phyloP scores from a whole-genome alignment of 2,329 filamentous ascomycete genomes.

The Hansfordia pulvinata region DNA sequence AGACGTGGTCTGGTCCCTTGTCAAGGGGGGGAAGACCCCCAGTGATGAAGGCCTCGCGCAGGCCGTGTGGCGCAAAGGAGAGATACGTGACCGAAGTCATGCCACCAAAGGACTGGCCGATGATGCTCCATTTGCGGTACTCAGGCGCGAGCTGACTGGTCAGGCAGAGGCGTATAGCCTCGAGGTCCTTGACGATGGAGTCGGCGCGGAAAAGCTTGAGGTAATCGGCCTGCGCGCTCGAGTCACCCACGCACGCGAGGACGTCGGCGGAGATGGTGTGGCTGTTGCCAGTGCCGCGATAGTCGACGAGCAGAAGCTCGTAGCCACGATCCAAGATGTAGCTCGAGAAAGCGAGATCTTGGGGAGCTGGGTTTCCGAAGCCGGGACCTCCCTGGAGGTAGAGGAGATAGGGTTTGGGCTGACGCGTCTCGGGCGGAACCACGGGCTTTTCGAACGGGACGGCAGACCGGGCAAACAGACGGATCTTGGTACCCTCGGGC shows the following conservation, averaged over 20 bases:
- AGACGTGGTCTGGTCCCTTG: constrained; percentile 59
- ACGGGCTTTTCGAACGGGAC: constrained; percentile 51
- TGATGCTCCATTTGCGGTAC: constrained; percentile 68
- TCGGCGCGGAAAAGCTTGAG: constrained; percentile 79
- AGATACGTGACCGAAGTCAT: constrained; percentile 79
- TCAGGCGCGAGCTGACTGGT: constrained; percentile 55
- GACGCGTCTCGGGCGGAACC: constrained; percentile 23
- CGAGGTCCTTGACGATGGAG: constrained; percentile 78
- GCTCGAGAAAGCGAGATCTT: constrained; percentile 59
- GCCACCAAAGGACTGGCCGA: constrained; percentile 87
- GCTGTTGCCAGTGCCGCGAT: constrained; percentile 78
- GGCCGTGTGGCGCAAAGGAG: constrained; percentile 61
- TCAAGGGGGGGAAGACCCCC: constrained; percentile 74
- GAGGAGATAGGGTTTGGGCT: constrained; percentile 44
- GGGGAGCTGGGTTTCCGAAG: constrained; percentile 60
- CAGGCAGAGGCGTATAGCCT: constrained; percentile 67
- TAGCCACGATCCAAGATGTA: constrained; percentile 67
- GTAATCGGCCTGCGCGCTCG: constrained; percentile 61
- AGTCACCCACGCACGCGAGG: constrained; percentile 49
- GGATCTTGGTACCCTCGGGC: constrained; percentile 45
- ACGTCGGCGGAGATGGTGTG: constrained; percentile 65
- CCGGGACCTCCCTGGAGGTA: constrained; percentile 84
- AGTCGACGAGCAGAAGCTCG: constrained; percentile 76
- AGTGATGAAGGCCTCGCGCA: constrained; percentile 73
- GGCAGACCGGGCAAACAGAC: constrained; percentile 66